These are phyloP conservation scores for Punctularia strigosozonata DNA, from an alignment of 768 basidiomycete species.

Conservation along the genomic window DNA sequence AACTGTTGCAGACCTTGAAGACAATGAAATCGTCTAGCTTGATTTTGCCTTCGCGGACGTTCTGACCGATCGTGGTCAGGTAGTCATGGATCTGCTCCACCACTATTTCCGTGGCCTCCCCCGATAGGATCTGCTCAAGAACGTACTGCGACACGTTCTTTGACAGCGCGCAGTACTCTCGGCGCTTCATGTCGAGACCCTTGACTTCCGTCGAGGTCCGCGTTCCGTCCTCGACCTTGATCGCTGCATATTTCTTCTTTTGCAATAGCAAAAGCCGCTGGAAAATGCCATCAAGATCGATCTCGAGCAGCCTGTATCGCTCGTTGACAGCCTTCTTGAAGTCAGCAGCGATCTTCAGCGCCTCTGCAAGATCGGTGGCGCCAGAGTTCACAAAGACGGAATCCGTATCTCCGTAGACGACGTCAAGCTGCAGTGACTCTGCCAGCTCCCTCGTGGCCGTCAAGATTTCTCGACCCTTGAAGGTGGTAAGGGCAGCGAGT, in stretches of 20 bases:
- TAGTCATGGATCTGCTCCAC: conserved; percentile 92
- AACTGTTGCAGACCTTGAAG: conserved; percentile 56
- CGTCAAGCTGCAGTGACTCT: conserved; percentile 81
- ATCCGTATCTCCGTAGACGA: conserved; percentile 98
- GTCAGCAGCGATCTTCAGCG: conserved; percentile 79
- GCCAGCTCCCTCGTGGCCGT: conserved; percentile 90
- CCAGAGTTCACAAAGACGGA: conserved; percentile 98
- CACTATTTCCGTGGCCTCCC: conserved; percentile 80
- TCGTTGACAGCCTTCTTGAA: conserved; percentile 98
- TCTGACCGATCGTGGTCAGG: conserved; percentile 60
- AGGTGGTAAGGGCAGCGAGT: conserved; percentile 94
- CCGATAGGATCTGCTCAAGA: conserved; percentile 82
- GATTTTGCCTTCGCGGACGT: conserved; percentile 65
- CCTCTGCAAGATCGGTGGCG: conserved; percentile 77
- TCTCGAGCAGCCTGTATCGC: conserved; percentile 89
- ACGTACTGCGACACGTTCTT: conserved; percentile 93
- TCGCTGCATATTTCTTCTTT: conserved; percentile 98
- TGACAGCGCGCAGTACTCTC: conserved; percentile 88
- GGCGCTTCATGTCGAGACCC: conserved; percentile 96
- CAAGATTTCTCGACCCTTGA: conserved; percentile 94
- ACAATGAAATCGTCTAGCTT: conserved; percentile 93
- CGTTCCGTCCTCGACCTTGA: conserved; percentile 82
- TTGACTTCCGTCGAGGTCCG: conserved; percentile 82
- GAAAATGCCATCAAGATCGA: conserved; percentile 92
- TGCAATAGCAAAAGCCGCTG: conserved; percentile 85